Conservation (phyloP, 1,284 basidiomycete genomes). For the Melampsora larici-populina region DNA sequence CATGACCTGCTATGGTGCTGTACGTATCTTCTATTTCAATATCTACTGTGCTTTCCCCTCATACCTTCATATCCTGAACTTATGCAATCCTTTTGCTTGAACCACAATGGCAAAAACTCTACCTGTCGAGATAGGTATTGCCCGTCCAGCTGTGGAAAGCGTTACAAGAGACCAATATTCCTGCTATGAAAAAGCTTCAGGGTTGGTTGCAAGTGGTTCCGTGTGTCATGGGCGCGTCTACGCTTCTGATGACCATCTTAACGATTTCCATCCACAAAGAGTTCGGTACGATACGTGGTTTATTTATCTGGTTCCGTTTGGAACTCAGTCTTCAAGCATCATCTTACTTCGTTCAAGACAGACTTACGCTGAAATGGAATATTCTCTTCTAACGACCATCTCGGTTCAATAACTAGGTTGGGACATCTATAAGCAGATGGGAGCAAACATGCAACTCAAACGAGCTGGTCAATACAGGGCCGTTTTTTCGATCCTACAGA, state of each 20-base stretch:
- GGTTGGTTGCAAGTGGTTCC: not conserved
- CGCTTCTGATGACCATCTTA: not conserved
- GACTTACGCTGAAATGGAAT: too few species aligned
- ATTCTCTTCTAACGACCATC: too few species aligned
- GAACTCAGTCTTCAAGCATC: too few species aligned
- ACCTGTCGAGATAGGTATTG: not conserved
- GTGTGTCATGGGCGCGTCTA: not conserved
- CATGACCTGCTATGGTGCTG: constrained; percentile 4
- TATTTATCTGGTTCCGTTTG: not conserved
- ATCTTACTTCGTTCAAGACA: too few species aligned
- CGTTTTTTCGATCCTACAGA: constrained; percentile 5
- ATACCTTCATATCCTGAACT: not conserved
- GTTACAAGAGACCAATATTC: not conserved
- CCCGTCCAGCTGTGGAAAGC: constrained; percentile 1
- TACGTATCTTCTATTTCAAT: not conserved
- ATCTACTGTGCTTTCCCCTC: not conserved
- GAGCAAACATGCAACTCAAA: not conserved
- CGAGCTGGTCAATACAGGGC: not conserved
- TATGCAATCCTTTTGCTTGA: not conserved
- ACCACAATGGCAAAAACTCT: not conserved
- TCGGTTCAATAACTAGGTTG: not conserved
- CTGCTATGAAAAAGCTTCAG: not conserved
- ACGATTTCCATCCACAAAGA: constrained; percentile 1
- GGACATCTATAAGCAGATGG: constrained; percentile 11
- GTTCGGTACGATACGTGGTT: not conserved